A percentile compares a stretch with the other conserved stretches of the same genome.
These are phyloP conservation scores for Phytophthora sp. DNA, from an alignment of 352 stramenopile species.

Conservation along the genomic window DNA sequence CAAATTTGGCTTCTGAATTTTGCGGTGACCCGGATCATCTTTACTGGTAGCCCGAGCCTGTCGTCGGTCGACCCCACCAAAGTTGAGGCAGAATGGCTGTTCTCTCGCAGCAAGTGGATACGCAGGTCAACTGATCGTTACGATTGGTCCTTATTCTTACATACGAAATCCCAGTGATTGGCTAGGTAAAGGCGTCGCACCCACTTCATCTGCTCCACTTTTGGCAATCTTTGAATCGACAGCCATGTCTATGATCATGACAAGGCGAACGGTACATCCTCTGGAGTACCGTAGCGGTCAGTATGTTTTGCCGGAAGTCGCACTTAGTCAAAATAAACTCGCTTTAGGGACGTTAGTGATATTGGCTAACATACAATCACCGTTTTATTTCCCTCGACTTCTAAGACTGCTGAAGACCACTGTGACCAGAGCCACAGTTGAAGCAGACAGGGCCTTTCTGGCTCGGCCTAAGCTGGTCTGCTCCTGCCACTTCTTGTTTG, in stretches of 20 bases:
- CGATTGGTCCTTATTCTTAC: not conserved
- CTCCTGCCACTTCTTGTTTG: slow-evolving; percentile 25
- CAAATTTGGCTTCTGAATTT: not conserved
- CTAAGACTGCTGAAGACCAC: not conserved
- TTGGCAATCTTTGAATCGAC: not conserved
- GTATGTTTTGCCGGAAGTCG: slow-evolving; percentile 14
- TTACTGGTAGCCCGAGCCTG: too few relatives aligned
- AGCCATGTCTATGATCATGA: not conserved
- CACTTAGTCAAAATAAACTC: slow-evolving; percentile 2
- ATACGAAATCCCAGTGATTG: not conserved
- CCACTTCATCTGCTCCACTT: slow-evolving; percentile 6
- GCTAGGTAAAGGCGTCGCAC: not conserved
- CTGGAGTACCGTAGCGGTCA: slow-evolving; percentile 14
- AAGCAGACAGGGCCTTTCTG: slow-evolving; percentile 16
- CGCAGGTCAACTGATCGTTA: too few relatives aligned
- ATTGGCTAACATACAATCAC: not conserved
- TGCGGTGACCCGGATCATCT: not conserved
- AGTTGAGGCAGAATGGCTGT: not conserved
- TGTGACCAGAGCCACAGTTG: slow-evolving; percentile 7
- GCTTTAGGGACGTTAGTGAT: not conserved
- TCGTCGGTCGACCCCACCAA: too few relatives aligned
- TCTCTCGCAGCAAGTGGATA: slow-evolving; percentile 4
- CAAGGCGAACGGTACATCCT: too few relatives aligned
- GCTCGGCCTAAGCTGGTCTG: slow-evolving; percentile 30
- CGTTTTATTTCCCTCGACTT: not conserved